Base-by-base conservation (phyloP, 257 asterid species). In the Solanum piurae region DNA sequence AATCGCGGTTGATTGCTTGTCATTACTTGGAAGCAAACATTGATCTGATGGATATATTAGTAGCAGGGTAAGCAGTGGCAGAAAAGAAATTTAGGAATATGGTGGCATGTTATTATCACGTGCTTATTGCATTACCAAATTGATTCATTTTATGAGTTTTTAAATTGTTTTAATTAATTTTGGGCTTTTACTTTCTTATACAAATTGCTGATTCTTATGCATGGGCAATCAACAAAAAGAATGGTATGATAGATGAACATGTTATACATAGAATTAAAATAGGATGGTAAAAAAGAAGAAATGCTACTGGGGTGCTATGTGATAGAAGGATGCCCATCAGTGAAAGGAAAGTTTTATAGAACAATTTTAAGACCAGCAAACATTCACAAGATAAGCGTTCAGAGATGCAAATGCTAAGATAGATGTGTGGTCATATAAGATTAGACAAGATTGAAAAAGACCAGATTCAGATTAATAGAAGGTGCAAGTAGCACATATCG, bases 11-110 rank as follows among this genome's bases (percentile, higher is more conserved):
- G 94, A 96, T 96, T 90, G 99, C 99, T 62, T 97, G 98, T 85
- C 97, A 97, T 88, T 96, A 95, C 93, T 91, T 96, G 98, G 98
- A 97, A 90, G 94, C 93, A 88, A 97, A 97, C 92, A 83, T 94
- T 74, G 99, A 97, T 91, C 95, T 97, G 89, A 90, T 97, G 98
- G 98, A 97, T 91, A 88, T 89, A 87, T 91, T 96, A 92, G 77
- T 94, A 83, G 46, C 90, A 84, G 99, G 99, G 98, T 96, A 94
- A 92, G 96, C 85, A 42, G 33, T 12, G n/a, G 16, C 34, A 33
- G 25, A 16, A 34, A 18, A 40, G 40, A 33, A 31, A 64, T 72
- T 66, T 27, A 37, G 13, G 18, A 46, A 36, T 71, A 37, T 55
- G 62, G 58, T 23, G 77, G 62, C 27, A 23, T 44, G 83, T 27